These are phyloP conservation scores for Aureococcus anophagefferens DNA, from an alignment of 108 stramenopile species.

Conservation along the genomic window DNA sequence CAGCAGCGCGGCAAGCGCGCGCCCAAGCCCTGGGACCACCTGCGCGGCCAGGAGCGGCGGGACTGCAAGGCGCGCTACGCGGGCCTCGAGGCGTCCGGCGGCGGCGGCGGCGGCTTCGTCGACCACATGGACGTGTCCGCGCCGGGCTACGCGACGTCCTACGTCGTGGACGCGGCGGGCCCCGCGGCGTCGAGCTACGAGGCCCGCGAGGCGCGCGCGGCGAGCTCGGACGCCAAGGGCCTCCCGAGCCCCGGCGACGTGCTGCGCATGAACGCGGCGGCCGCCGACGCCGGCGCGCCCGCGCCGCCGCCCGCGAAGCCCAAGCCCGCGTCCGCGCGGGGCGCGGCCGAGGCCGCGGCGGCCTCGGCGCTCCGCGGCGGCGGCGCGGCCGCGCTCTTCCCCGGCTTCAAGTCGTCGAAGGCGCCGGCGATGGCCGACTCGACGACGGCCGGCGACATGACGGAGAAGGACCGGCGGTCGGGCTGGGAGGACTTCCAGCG, in stretches of 20 bases:
- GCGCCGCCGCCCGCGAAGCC: not conserved
- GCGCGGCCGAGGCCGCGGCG: not conserved
- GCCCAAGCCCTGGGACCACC: not conserved
- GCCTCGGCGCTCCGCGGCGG: not conserved
- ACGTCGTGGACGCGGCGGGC: not conserved
- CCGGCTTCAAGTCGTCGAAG: not conserved
- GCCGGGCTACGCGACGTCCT: not conserved
- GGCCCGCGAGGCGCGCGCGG: no score
- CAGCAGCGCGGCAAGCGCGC: not conserved
- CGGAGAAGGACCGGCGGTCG: not conserved
- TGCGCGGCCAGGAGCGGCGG: not conserved
- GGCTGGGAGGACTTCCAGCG: not conserved
- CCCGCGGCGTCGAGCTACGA: not conserved
- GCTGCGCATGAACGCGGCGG: not conserved
- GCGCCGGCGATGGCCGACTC: not conserved
- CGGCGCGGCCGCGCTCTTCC: not conserved
- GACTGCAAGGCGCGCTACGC: not conserved
- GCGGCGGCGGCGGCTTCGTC: not conserved
- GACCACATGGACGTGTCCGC: not conserved
- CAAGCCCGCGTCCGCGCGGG: not conserved
- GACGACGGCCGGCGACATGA: not conserved
- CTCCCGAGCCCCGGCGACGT: not conserved
- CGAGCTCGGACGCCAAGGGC: not conserved
- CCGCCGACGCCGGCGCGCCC: not conserved
- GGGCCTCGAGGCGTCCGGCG: not conserved